Evolutionary conservation across 257 asterid species (phyloP).

Genomic region (Mentha longifolia): DNA sequence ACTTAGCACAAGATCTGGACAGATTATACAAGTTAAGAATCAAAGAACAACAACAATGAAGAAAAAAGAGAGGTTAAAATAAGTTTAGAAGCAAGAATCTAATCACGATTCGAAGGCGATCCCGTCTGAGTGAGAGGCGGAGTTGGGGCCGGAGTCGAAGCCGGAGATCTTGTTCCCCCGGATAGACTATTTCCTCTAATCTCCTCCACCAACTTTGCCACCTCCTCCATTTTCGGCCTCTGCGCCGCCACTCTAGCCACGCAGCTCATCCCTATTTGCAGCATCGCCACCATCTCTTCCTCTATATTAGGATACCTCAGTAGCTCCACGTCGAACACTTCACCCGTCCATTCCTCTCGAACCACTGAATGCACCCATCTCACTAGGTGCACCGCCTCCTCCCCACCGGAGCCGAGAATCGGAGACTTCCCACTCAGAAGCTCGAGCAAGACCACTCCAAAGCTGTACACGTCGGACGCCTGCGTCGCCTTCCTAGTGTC

Average conservation of each 20-base stretch:
- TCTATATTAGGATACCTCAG: conserved; percentile 61
- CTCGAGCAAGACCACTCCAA: conserved; percentile 65
- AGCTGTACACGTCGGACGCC: conserved; percentile 72
- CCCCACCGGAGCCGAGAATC: conserved; percentile 37
- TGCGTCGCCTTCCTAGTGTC: conserved; percentile 57
- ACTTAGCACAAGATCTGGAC: conserved; percentile 25
- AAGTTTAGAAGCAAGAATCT: conserved; percentile 31
- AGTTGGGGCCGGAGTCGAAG: conserved; percentile 47
- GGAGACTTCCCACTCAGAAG: conserved; percentile 73
- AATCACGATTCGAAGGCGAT: conserved; percentile 37
- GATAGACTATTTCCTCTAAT: conserved; percentile 52
- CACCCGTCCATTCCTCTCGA: conserved; percentile 77
- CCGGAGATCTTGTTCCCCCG: conserved; percentile 41
- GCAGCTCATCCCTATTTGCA: conserved; percentile 69
- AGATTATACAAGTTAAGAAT: conserved; percentile 16
- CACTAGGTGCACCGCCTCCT: conserved; percentile 60
- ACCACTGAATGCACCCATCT: conserved; percentile 70
- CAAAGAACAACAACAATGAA: not conserved
- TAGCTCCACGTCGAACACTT: conserved; percentile 64
- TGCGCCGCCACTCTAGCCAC: conserved; percentile 56
- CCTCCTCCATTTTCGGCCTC: conserved; percentile 62
- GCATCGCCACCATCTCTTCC: conserved; percentile 70
- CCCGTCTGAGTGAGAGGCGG: conserved; percentile 36
- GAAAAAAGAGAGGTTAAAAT: no score
- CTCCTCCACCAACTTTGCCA: conserved; percentile 58